Conservation (phyloP, 75 land plant genomes). For the Sequoiadendron giganteum region DNA sequence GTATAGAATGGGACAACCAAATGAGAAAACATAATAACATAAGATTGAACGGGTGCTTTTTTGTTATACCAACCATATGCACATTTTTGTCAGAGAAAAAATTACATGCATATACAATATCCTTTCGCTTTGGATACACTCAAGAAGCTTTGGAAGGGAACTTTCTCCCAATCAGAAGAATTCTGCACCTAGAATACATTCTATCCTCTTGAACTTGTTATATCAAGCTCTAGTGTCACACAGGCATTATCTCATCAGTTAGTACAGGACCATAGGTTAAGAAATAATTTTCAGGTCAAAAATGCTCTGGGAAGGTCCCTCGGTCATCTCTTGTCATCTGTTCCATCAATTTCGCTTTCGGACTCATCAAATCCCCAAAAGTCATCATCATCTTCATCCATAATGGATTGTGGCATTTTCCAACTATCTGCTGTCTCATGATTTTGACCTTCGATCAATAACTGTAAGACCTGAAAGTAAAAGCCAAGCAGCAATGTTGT, state of each 20-base stretch:
- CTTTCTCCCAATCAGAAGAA: not conserved
- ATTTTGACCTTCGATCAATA: slow-evolving; percentile 12
- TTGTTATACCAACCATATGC: not conserved
- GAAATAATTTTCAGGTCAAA: not conserved
- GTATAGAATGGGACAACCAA: not conserved
- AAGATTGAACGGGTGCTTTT: not conserved
- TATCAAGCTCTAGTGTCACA: not conserved
- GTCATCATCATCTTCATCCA: slow-evolving; percentile 14
- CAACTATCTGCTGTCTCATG: slow-evolving; percentile 4
- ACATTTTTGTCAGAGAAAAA: not conserved
- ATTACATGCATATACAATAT: not conserved
- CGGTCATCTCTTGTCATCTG: not conserved
- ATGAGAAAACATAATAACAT: not conserved
- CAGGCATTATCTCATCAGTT: not conserved
- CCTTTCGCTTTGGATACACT: slow-evolving; percentile 5
- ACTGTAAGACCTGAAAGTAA: slow-evolving; percentile 10
- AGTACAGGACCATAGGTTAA: not conserved
- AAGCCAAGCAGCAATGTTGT: not conserved
- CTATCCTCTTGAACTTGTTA: not conserved
- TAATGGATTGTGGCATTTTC: slow-evolving; percentile 9
- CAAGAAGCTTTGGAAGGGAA: not conserved
- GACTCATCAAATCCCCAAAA: slow-evolving; percentile 11
- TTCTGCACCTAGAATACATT: not conserved
- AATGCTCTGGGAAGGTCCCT: not conserved
- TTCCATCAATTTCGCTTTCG: not conserved